phyloP scores from a whole-genome alignment of 139 green algal genomes.

The Asterochloris erici region DNA sequence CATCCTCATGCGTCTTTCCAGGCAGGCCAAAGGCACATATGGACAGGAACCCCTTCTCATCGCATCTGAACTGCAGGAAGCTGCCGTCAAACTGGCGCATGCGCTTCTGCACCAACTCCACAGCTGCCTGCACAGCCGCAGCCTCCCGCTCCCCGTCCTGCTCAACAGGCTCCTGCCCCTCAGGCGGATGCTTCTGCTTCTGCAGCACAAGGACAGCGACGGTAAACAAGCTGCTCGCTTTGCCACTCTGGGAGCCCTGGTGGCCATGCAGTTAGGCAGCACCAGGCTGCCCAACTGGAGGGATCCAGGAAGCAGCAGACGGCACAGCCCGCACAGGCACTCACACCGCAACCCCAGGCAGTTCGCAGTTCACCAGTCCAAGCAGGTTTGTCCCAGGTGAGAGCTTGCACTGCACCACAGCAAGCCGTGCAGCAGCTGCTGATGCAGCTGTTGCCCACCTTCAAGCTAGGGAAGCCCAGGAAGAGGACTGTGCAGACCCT shows the following conservation, averaged over 20 bases:
- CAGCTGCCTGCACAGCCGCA: constrained; percentile 50
- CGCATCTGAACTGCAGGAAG: constrained; percentile 77
- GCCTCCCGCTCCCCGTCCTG: constrained; percentile 5
- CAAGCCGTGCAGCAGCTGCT: neutral
- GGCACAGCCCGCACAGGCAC: too few relatives aligned
- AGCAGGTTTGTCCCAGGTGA: too few relatives aligned
- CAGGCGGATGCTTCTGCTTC: too few relatives aligned
- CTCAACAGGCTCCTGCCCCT: too few relatives aligned
- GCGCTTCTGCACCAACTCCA: constrained; percentile 58
- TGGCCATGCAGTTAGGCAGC: too few relatives aligned
- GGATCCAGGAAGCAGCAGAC: too few relatives aligned
- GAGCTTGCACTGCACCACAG: neutral
- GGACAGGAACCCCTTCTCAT: constrained; percentile 86
- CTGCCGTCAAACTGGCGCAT: constrained; percentile 67
- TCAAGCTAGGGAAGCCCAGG: constrained; percentile 79
- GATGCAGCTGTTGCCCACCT: constrained; percentile 5
- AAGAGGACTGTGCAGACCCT: constrained; percentile 75
- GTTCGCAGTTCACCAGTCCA: too few relatives aligned
- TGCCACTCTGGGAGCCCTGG: too few relatives aligned
- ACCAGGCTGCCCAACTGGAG: too few relatives aligned
- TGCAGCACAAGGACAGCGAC: too few relatives aligned
- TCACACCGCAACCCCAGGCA: too few relatives aligned
- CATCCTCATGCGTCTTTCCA: constrained; percentile 66
- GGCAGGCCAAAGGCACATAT: constrained; percentile 83
- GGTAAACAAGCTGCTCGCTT: too few relatives aligned